These are phyloP conservation scores for Backusella circina DNA, from an alignment of 192 early-diverging fungal species.

Conservation along the genomic window DNA sequence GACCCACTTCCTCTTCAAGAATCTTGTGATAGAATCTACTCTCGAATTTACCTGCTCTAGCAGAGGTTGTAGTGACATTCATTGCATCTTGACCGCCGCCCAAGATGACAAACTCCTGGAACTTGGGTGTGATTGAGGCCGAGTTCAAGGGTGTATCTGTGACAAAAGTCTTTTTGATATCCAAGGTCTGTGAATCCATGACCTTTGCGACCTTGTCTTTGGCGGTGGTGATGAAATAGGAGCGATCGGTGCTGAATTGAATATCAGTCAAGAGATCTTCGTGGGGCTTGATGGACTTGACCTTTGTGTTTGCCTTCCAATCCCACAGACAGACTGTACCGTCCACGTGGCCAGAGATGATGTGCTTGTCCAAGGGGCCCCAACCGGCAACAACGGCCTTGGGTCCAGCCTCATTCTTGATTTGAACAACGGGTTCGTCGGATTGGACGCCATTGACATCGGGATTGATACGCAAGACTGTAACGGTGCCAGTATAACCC, in stretches of 20 bases:
- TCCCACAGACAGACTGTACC: slow-evolving; percentile 85
- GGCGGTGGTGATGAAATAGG: slow-evolving; percentile 93
- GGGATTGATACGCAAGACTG: slow-evolving; percentile 74
- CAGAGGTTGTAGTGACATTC: slow-evolving; percentile 88
- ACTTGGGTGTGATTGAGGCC: slow-evolving; percentile 82
- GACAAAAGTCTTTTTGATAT: slow-evolving; percentile 78
- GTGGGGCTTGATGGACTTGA: slow-evolving; percentile 68
- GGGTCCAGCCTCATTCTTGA: slow-evolving; percentile 70
- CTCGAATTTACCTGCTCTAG: slow-evolving; percentile 95
- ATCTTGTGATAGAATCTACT: slow-evolving; percentile 95
- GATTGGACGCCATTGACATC: slow-evolving; percentile 60
- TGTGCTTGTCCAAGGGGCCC: slow-evolving; percentile 89
- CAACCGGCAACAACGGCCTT: slow-evolving; percentile 92
- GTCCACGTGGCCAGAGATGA: slow-evolving; percentile 92
- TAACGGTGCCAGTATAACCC: slow-evolving; percentile 82
- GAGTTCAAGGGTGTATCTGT: slow-evolving; percentile 93
- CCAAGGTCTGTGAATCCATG: slow-evolving; percentile 81
- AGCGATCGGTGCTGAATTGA: slow-evolving; percentile 84
- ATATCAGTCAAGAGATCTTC: slow-evolving; percentile 79
- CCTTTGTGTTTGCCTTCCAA: slow-evolving; percentile 70
- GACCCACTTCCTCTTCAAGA: slow-evolving; percentile 93
- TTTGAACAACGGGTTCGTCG: slow-evolving; percentile 59
- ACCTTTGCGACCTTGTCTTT: slow-evolving; percentile 92
- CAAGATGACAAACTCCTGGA: slow-evolving; percentile 76
- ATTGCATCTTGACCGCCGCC: slow-evolving; percentile 99